Evolutionary conservation across 2,329 filamentous ascomycete species (phyloP), one percentile per base, ranked within the genome.

Genomic region (Triangularia setosa): DNA sequence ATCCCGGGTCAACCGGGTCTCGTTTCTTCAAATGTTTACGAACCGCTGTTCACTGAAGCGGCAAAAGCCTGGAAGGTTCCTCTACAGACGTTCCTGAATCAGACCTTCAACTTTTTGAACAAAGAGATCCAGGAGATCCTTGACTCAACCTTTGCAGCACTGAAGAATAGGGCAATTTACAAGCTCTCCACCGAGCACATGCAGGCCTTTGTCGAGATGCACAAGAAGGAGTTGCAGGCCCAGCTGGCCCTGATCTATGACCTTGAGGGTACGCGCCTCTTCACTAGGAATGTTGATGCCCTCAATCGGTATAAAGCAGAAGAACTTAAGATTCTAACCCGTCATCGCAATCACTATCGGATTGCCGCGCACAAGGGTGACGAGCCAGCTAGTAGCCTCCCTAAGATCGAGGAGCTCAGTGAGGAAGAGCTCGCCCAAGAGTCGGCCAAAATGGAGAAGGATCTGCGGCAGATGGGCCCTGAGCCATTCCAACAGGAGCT

Each of bases 401-500:
- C 75, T 66, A 70, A 68, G 5, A 81, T 80, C 78, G 77, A 79
- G 1, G 74, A 74, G 1, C 76, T 87, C 73, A 80, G 79, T 0
- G 78, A 80, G 1, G 82, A 86, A 24, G 80, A 84, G 58, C 77
- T 78, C 2, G 61, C 63, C 0, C 75, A 78, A 12, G 84, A 87
- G 35, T 72, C 77, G 2, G 78, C 75, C 30, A 73, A 75, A 27
- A 77, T 83, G 7, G 74, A 76, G 23, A 68, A 72, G 6, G 79
- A 86, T 25, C 66, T 79, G 6, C 69, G 73, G 12, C 82, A 81
- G 25, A 77, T 91, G 11, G 82, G 81, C 0, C 73, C 78, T 0
- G 90, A 92, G 69, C 78, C 80, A 0, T 92, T 86, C 68, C 72
- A 79, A 1, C 75, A 77, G 0, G 89, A 92, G 71, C 74, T 93